These are phyloP conservation scores for Debaryomyces castellii DNA, from an alignment of 805 yeast species.

Conservation along the genomic window DNA sequence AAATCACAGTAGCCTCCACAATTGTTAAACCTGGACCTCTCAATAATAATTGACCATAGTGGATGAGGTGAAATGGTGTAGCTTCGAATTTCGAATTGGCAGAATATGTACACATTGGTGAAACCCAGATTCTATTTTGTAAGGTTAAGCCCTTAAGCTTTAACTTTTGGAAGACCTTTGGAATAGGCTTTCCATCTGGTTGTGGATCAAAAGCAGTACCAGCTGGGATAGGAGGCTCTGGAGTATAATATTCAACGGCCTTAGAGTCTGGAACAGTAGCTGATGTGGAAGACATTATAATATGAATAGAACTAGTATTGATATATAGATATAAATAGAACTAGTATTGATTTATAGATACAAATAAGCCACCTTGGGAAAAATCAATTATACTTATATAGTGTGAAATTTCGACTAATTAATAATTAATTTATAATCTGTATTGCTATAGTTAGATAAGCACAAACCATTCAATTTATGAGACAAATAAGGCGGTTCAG, in stretches of 20 bases:
- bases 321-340: background rate
- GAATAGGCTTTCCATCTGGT: constrained; percentile 17
- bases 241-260: constrained; percentile 22
- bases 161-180: constrained; percentile 45
- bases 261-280: constrained; percentile 4
- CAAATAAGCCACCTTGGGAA: too few relatives aligned
- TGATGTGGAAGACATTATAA: too few relatives aligned
- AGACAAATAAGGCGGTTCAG: too few relatives aligned
- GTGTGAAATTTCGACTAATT: background rate
- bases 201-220: constrained; percentile 28
- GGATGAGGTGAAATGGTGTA: constrained; percentile 48
- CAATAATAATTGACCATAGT: constrained; percentile 46
- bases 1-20: constrained; percentile 46
- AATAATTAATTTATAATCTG: too few relatives aligned
- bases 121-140: constrained; percentile 53
- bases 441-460: background rate
- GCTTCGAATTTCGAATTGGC: constrained; percentile 36
- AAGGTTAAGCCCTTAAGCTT: constrained; percentile 37
- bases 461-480: too few relatives aligned
- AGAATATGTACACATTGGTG: constrained; percentile 58
- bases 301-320: too few relatives aligned
- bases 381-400: background rate
- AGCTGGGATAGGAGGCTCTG: constrained; percentile 28
- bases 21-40: constrained; percentile 52
- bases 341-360: background rate